Evolutionary conservation across 345 rosid species (phyloP).

Genomic region (Mangifera indica): DNA sequence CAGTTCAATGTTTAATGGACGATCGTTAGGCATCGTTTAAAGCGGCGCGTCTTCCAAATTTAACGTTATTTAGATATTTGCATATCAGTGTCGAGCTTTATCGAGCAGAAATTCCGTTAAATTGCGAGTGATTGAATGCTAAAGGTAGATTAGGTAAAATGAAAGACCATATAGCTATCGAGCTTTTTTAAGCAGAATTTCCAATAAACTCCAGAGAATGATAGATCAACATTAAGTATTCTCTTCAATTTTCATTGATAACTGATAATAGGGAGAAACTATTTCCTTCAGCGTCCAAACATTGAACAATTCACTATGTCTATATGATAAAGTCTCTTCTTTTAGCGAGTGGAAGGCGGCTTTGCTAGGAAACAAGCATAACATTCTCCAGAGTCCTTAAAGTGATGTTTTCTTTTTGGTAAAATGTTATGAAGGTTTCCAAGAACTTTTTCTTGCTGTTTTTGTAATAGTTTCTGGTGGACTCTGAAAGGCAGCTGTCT

Average conservation of each 20-base stretch:
- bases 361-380: not conserved
- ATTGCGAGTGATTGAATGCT: not conserved
- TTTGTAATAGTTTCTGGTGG: not conserved
- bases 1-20: not conserved
- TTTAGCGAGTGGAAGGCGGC: too few species aligned
- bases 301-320: too few species aligned
- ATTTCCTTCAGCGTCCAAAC: too few species aligned
- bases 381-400: not conserved
- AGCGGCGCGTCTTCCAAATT: too few species aligned
- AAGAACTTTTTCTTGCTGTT: not conserved
- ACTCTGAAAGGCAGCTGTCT: not conserved
- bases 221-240: too few species aligned
- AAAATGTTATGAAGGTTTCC: not conserved
- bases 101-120: not conserved
- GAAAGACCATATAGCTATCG: not conserved
- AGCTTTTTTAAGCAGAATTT: too few species aligned
- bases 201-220: not conserved
- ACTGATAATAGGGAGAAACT: too few species aligned
- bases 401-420: not conserved
- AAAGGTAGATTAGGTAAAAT: not conserved
- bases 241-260: too few species aligned
- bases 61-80: too few species aligned
- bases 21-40: not conserved
- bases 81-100: not conserved
- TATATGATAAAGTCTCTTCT: too few species aligned